Base-by-base conservation (phyloP, 2,329 filamentous ascomycete genomes). In the Elsinoe necatrix region DNA sequence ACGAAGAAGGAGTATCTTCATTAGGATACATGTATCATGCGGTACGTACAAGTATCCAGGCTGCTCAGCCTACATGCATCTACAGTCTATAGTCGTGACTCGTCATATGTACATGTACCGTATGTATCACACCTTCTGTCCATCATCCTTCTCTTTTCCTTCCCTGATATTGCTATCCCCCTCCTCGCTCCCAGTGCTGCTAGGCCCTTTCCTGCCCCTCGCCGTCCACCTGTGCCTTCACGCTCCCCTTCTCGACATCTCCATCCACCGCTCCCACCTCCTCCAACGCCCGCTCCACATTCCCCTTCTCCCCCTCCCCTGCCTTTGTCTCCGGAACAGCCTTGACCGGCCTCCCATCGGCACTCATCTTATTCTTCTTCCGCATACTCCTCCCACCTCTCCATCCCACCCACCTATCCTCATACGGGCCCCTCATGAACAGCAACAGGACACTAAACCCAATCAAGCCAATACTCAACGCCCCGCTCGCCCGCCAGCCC, bases 321-420 rank as follows among this genome's bases (percentile, higher is more conserved):
- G 3, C 20, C 18, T 20, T 14, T 18, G 23, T 14, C 20, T 20
- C 31, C n/a, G 25, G 5, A 4, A n/a, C 48, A 3, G n/a, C 25
- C 48, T 37, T 37, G 31, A 51, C 64, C 16, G 66, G 66, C 61
- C 65, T 72, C 16, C 72, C 72, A 65, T 74, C 72, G 21, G 70
- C 70, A 64, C 64, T 72, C 23, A 61, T 61, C 57, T 57, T 62
- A 61, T 72, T 68, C 64, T 70, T 72, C 67, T 74, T 76, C 58
- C 58, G 64, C 56, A 82, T 69, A 57, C 72, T 74, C 73, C 76
- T 80, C 0, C 81, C 81, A 1, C 81, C 81, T 16, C 67, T 67
- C 82, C 82, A 84, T 0, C 82, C 82, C 45, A 82, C 58, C 82
- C 82, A 84, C 0, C 77, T 69, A 27, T 70, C 72, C 65, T 82